These are phyloP conservation scores for Salix udensis DNA, from an alignment of 345 rosid genomes.

Conservation along the genomic window DNA sequence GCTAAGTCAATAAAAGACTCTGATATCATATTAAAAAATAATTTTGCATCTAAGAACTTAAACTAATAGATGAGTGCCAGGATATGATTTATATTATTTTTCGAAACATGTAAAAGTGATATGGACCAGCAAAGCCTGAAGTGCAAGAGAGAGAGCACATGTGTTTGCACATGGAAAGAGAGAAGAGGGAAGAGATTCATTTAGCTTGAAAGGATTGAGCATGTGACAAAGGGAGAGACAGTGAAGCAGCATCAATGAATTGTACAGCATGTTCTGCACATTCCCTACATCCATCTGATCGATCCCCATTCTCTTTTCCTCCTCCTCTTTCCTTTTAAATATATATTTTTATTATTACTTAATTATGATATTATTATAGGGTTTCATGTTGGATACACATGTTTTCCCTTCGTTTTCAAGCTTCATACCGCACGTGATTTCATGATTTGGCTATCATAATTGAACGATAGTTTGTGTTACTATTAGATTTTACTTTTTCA, in stretches of 20 bases:
- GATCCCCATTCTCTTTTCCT: not conserved
- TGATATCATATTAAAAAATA: no score
- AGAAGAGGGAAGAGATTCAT: not conserved
- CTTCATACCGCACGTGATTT: not conserved
- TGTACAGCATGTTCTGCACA: conserved; percentile 63
- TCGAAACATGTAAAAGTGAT: conserved; percentile 50
- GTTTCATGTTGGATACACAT: conserved; percentile 5
- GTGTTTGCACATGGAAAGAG: conserved; percentile 7
- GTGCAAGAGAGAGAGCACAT: conserved; percentile 9
- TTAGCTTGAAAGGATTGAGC: not conserved
- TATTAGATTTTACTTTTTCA: no score
- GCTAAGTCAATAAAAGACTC: no score
- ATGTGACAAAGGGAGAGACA: conserved; percentile 34
- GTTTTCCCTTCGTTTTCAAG: conserved; percentile 8
- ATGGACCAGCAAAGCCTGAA: conserved; percentile 51
- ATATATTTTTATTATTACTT: not conserved
- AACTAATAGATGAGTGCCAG: no score
- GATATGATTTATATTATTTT: no score
- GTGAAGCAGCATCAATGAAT: conserved; percentile 36
- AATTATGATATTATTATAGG: not conserved
- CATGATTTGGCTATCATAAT: not conserved
- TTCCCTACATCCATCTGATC: conserved; percentile 45
- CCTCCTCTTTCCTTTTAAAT: not conserved
- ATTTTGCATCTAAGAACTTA: no score
- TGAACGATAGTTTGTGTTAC: not conserved